phyloP scores from a whole-genome alignment of 2,329 filamentous ascomycete species.

The Cladophialophora yegresii region DNA sequence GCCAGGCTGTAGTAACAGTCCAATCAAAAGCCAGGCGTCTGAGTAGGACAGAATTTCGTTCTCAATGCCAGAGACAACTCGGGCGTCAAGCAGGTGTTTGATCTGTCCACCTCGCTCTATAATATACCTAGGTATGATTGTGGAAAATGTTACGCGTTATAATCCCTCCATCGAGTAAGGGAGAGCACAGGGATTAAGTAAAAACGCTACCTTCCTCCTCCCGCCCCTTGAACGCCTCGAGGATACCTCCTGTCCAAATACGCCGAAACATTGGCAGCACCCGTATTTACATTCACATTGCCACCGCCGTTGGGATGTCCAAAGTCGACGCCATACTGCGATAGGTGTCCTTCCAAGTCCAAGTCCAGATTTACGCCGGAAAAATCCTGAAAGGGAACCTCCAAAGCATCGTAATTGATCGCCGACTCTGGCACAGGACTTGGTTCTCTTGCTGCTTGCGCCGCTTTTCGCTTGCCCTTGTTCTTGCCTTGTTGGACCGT shows the following conservation, averaged over 20 bases:
- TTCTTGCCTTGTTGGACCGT: slow-evolving; percentile 8
- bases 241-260: slow-evolving; percentile 17
- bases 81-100: neutral
- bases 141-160: neutral
- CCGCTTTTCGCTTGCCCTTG: slow-evolving; percentile 19
- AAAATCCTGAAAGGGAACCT: slow-evolving; percentile 26
- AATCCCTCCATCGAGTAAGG: neutral
- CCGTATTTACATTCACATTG: slow-evolving; percentile 19
- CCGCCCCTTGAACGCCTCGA: neutral
- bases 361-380: slow-evolving; percentile 14
- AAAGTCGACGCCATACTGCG: neutral
- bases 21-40: too few relatives aligned
- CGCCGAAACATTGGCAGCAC: slow-evolving; percentile 9
- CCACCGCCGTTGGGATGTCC: neutral
- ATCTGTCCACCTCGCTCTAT: neutral
- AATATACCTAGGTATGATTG: neutral
- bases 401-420: slow-evolving; percentile 27
- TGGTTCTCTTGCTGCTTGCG: slow-evolving; percentile 1
- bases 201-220: neutral
- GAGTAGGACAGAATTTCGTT: neutral
- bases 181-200: neutral
- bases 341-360: slow-evolving; percentile 16
- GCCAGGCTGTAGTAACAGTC: too few relatives aligned
- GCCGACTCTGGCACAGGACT: slow-evolving; percentile 25
- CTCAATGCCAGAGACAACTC: neutral